These are phyloP conservation scores for Phialocephala sp. DNA, from an alignment of 2,329 filamentous ascomycete species.

Conservation along the genomic window DNA sequence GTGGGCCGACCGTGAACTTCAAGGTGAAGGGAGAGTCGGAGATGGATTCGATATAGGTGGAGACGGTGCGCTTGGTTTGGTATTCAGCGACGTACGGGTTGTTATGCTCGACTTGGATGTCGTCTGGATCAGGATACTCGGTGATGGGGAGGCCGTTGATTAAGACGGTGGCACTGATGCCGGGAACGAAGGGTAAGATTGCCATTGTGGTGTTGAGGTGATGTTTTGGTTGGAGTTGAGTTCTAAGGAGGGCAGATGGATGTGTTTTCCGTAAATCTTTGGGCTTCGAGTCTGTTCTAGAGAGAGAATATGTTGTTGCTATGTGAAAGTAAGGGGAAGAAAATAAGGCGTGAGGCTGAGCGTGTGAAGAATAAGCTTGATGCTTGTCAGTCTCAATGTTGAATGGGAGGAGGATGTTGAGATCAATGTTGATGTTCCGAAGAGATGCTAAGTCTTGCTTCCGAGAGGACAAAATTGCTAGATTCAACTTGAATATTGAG, in stretches of 20 bases:
- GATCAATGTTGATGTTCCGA: neutral
- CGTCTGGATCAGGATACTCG: conserved; percentile 22
- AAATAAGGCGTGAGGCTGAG: neutral
- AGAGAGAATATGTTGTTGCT: too few relatives aligned
- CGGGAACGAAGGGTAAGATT: conserved; percentile 18
- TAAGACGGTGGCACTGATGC: conserved; percentile 22
- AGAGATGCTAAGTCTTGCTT: neutral
- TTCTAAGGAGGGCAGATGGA: neutral
- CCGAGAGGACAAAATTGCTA: neutral
- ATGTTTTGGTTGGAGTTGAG: neutral
- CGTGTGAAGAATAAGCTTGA: neutral
- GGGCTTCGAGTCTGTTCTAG: too few relatives aligned
- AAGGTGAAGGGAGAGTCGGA: conserved; percentile 24
- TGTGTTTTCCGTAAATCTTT: too few relatives aligned
- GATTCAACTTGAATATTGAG: neutral
- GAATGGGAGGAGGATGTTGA: neutral
- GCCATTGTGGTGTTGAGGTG: conserved; percentile 22
- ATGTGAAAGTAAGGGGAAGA: neutral
- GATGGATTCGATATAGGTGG: conserved; percentile 25
- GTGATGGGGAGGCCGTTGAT: conserved; percentile 14
- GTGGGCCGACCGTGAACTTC: conserved; percentile 5
- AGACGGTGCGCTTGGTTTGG: conserved; percentile 12
- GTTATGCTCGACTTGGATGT: conserved; percentile 6
- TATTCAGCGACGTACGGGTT: conserved; percentile 13
- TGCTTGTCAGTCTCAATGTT: neutral